Evolutionary conservation across 2,329 filamentous ascomycete genomes (phyloP), one percentile per base, ranked within the genome.

Genomic region (Arthrobotrys sphaeroides): DNA sequence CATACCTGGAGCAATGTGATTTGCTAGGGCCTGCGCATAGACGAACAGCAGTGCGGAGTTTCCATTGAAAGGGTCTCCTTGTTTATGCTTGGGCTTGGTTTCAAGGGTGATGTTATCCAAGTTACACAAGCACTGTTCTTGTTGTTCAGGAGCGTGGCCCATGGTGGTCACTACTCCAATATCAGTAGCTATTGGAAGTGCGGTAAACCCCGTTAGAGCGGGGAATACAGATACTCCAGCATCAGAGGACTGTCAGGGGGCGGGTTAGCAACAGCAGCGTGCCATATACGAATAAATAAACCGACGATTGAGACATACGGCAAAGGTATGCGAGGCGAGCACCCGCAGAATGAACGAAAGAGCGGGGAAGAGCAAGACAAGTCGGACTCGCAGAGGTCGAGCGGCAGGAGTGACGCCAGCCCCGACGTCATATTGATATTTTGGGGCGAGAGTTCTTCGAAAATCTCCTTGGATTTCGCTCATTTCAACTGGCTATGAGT

Each of bases 1-100:
- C 16, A 62, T 36, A 22, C 45, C 55, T 5, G 55, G 43, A 20
- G 38, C 9, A 20, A 62, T 55, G 9, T 53, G 43, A 20, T 26
- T 12, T 6, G 55, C 33, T 12, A 70, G 24, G 1, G 9, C n/a
- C 22, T 45, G 43, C 12, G 66, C 66, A 22, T 62, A 70, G 16
- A 45, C 47, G 26, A 70, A 70, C 18, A 70, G 26, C 10, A 70
- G 55, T 18, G 55, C 66, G 2, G 57, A 45, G 16, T 70, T 70
- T n/a, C 66, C 66, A 12, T 36, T 55, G 45, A 70, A 70, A 12
- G 66, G 55, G 12, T 70, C 66, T 36, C 45, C 55, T 28, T 28
- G 26, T 36, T 28, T 53, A 18, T 28, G 5, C 38, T 43, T 60
- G 4, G 36, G 18, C n/a, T 33, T 47, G 3, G 55, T 55, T 62